Percentiles rank a stretch among this genome's conserved stretches.
phyloP scores from a whole-genome alignment of 257 asterid species.

The Striga asiatica region DNA sequence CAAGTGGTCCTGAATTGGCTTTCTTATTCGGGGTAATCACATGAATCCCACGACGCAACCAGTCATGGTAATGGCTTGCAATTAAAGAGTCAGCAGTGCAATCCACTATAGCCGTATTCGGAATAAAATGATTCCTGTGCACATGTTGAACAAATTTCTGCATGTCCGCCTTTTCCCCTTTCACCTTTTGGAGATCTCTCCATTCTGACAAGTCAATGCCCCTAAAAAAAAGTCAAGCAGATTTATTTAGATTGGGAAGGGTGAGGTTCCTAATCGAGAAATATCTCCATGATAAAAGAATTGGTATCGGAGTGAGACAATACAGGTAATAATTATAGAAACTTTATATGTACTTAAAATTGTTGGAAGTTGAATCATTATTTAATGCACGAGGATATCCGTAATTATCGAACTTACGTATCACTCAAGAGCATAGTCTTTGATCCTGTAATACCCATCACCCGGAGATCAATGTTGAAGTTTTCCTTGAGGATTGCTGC shows the following conservation, averaged over 20 bases:
- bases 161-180: slow-evolving; percentile 72
- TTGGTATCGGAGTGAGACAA: no score
- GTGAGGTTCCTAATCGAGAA: no score
- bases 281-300: no score
- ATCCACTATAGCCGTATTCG: slow-evolving; percentile 84
- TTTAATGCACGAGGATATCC: background rate
- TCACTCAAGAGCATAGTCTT: slow-evolving; percentile 70
- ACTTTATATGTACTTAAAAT: no score
- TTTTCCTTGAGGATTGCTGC: slow-evolving; percentile 91
- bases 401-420: slow-evolving; percentile 32
- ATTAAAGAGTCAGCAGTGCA: slow-evolving; percentile 85
- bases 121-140: slow-evolving; percentile 84
- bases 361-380: background rate
- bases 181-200: slow-evolving; percentile 57
- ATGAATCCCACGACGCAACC: slow-evolving; percentile 93
- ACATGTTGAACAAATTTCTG: slow-evolving; percentile 84
- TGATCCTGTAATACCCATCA: slow-evolving; percentile 86
- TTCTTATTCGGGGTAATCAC: slow-evolving; percentile 93
- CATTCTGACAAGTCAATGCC: slow-evolving; percentile 82
- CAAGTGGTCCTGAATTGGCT: slow-evolving; percentile 99
- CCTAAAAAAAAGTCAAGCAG: slow-evolving; percentile 45
- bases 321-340: no score
- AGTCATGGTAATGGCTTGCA: slow-evolving; percentile 75
- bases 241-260: no score
- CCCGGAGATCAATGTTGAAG: slow-evolving; percentile 91